Percentiles rank a stretch among this genome's conserved stretches.
Conservation (phyloP, 495 filamentous ascomycete species). For the Neurospora sp. region DNA sequence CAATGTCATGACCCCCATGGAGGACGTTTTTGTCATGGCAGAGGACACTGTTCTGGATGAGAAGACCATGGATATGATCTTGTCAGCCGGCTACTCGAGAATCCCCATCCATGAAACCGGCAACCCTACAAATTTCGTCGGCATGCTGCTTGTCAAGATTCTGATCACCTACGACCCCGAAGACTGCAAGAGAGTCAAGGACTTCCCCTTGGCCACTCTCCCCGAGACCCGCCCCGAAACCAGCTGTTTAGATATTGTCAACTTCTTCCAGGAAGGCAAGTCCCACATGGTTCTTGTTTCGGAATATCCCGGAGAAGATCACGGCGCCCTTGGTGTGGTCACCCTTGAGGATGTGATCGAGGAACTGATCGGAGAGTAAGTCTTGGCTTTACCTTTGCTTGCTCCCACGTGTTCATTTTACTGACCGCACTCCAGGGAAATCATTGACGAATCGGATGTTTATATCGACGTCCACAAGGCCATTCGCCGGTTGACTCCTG, state of each 20-base stretch:
- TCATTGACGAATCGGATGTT: slow-evolving; percentile 80
- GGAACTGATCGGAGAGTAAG: slow-evolving; percentile 93
- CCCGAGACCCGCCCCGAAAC: slow-evolving; percentile 93
- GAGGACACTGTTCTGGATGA: slow-evolving; percentile 87
- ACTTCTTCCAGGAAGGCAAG: slow-evolving; percentile 99
- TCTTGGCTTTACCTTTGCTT: slow-evolving; percentile 10
- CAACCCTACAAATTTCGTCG: slow-evolving; percentile 78
- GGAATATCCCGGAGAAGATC: slow-evolving; percentile 76
- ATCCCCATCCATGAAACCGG: slow-evolving; percentile 88
- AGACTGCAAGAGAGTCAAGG: slow-evolving; percentile 69
- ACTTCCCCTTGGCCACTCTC: slow-evolving; percentile 86
- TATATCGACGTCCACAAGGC: slow-evolving; percentile 96
- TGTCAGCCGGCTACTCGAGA: slow-evolving; percentile 86
- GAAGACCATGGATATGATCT: slow-evolving; percentile 80
- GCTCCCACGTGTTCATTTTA: slow-evolving; percentile 8
- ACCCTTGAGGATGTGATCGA: slow-evolving; percentile 98
- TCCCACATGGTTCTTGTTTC: slow-evolving; percentile 98
- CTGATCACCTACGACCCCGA: slow-evolving; percentile 98
- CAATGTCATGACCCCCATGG: slow-evolving; percentile 96
- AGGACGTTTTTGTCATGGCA: slow-evolving; percentile 91
- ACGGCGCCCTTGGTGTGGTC: slow-evolving; percentile 84
- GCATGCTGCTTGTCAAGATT: slow-evolving; percentile 97
- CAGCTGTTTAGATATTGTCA: slow-evolving; percentile 94
- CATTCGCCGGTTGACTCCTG: slow-evolving; percentile 54
- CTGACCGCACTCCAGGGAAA: slow-evolving; percentile 42